A percentile compares a stretch with the other conserved stretches of the same genome.
Conservation (phyloP, 2,329 filamentous ascomycete species). For the Scleromitrula shiraiana region DNA sequence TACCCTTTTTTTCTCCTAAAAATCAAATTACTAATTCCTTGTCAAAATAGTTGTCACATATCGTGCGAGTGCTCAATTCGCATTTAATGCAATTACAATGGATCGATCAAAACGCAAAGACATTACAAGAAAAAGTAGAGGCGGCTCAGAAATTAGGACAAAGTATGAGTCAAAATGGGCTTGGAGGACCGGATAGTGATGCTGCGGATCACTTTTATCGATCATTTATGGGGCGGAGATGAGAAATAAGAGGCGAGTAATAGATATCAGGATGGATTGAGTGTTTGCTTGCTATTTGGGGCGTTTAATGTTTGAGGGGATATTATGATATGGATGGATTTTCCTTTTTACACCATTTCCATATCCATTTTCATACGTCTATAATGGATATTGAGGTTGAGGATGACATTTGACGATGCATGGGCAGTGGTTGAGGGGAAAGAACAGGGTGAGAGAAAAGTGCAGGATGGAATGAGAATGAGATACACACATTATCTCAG, state of each 20-base stretch:
- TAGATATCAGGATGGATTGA: neutral
- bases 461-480: neutral
- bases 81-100: slow-evolving; percentile 88
- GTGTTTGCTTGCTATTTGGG: neutral
- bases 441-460: neutral
- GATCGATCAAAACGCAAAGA: slow-evolving; percentile 79
- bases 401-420: neutral
- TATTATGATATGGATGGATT: neutral
- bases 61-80: slow-evolving; percentile 88
- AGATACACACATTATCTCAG: too few species aligned
- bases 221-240: slow-evolving; percentile 70
- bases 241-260: neutral
- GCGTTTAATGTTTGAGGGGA: neutral
- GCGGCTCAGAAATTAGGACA: slow-evolving; percentile 74
- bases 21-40: slow-evolving; percentile 12
- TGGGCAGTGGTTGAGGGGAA: neutral
- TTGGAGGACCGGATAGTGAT: slow-evolving; percentile 55
- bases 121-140: slow-evolving; percentile 73
- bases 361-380: neutral
- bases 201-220: slow-evolving; percentile 85
- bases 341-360: too few species aligned
- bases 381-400: slow-evolving; percentile 2
- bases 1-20: neutral
- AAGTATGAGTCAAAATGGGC: slow-evolving; percentile 45
- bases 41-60: slow-evolving; percentile 68